A percentile compares a stretch with the other conserved stretches of the same genome.
Evolutionary conservation across 1,284 basidiomycete genomes (phyloP).

Genomic region (Ustilago esculenta): DNA sequence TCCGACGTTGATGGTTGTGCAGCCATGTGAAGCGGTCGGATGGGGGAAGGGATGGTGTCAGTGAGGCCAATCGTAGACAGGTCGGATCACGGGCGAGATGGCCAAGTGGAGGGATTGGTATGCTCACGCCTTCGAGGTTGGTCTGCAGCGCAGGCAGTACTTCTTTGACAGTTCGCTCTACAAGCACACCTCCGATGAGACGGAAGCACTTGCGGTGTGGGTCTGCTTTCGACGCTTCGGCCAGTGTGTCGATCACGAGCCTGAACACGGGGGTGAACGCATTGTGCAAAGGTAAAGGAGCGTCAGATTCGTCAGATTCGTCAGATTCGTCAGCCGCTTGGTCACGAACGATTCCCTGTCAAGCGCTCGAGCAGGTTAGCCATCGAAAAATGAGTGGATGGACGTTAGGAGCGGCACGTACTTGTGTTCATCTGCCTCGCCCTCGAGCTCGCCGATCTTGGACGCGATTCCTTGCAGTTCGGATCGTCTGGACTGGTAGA

Average conservation of each 20-base stretch:
- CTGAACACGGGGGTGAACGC: conserved; percentile 71
- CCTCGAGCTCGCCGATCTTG: conserved; percentile 65
- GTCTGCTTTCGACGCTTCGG: conserved; percentile 73
- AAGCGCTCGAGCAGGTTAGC: no score
- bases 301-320: no score
- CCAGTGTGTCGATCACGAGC: conserved; percentile 86
- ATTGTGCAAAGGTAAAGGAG: not conserved
- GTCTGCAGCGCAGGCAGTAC: conserved; percentile 78
- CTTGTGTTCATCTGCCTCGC: conserved; percentile 65
- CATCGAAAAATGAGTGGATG: not conserved
- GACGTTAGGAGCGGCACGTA: conserved; percentile 28
- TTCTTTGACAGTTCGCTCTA: conserved; percentile 94
- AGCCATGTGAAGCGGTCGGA: no score
- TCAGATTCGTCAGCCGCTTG: no score
- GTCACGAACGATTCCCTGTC: no score
- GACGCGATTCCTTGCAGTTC: conserved; percentile 64
- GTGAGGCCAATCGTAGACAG: not conserved
- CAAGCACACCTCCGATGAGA: conserved; percentile 92
- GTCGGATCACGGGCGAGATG: not conserved
- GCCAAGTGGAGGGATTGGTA: not conserved
- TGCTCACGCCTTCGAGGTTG: conserved; percentile 61
- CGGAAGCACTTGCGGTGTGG: conserved; percentile 95
- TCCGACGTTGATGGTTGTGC: not conserved
- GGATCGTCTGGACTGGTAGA: conserved; percentile 51
- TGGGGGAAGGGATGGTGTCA: not conserved